Base-by-base conservation (phyloP, 768 basidiomycete species). In the Infundibulicybe gibba region DNA sequence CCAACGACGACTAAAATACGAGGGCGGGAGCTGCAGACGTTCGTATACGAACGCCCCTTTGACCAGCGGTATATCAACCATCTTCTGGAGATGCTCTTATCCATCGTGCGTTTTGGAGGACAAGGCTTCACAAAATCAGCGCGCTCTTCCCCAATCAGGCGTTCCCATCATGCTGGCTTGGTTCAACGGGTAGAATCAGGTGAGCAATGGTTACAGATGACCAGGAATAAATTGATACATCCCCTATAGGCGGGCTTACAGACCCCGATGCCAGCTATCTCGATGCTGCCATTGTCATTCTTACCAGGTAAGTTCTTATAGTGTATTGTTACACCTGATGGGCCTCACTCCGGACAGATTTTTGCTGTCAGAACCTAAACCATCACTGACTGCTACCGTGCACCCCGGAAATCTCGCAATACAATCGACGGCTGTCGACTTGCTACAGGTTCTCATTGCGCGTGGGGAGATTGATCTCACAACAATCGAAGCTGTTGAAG, bases 51-150 rank as follows among this genome's bases (percentile, higher is more conserved):
- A 51, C 74, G 78, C 9, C 71, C 86, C 1, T 86, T 93, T 52
- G 91, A 97, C 60, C 84, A 92, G 52, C 76, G 79, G 9, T 79
- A 85, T 48, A 69, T 80, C 14, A 75, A 79, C 41, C 82, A 97
- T 62, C 66, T 92, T 8, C 64, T 97, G 39, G 90, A 94, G 49
- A 81, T 80, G 14, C 65, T 97, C 2, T 69, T 90, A 10, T 83
- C 83, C 0, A 72, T 97, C 10, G 79, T 89, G 44, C 80, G 83
- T 32, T 94, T 94, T 58, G 94, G 94, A 1, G 94, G 94, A 2
- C 89, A 91, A 63, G 91, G 90, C 0, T 87, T 97, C 59, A 75
- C 81, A 40, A 88, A 88, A 55, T 77, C 85, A 2, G 84, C 89
- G 0, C 77, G 85, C 44, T 73, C 74, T 11, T 81, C 83, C 1